Evolutionary conservation across 1,139 yeast genomes (phyloP).

Genomic region (Suhomyces panamericanus): DNA sequence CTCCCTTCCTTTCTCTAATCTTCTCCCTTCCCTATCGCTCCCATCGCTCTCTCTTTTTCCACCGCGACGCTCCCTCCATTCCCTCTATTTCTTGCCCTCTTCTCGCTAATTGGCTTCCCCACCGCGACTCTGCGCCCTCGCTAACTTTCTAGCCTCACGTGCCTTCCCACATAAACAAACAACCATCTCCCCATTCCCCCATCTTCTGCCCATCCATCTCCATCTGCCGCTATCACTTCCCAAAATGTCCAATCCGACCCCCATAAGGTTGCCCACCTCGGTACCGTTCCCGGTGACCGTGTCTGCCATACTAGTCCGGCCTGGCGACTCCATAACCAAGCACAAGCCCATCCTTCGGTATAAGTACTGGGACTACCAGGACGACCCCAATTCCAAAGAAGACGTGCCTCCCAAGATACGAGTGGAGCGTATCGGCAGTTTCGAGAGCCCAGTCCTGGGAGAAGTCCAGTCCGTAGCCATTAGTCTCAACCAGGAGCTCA

Average conservation of each 20-base stretch:
- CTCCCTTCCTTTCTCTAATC: too few relatives aligned
- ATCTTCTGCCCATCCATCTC: background rate
- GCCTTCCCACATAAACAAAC: conserved; percentile 5
- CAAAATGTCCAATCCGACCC: conserved; percentile 34
- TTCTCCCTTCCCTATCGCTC: too few relatives aligned
- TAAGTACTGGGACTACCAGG: conserved; percentile 68
- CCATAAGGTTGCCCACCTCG: conserved; percentile 51
- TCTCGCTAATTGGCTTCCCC: background rate
- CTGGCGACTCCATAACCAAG: conserved; percentile 49
- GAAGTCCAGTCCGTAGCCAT: conserved; percentile 52
- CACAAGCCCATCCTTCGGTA: conserved; percentile 61
- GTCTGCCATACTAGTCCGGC: conserved; percentile 46
- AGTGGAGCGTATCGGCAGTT: conserved; percentile 66
- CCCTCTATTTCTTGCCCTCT: background rate
- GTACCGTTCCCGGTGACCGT: conserved; percentile 72
- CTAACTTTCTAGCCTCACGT: background rate
- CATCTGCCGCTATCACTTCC: background rate
- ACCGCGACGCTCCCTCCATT: background rate
- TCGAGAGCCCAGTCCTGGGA: conserved; percentile 85
- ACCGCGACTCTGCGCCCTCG: background rate
- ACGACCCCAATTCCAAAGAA: conserved; percentile 52
- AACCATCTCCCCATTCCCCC: conserved; percentile 4
- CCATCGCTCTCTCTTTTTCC: too few relatives aligned
- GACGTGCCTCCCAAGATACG: conserved; percentile 46
- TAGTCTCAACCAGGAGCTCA: conserved; percentile 59